Evolutionary conservation across 106 monocot species (phyloP), one percentile per base, ranked within the genome.

Genomic region (Ottelia alismoides): DNA sequence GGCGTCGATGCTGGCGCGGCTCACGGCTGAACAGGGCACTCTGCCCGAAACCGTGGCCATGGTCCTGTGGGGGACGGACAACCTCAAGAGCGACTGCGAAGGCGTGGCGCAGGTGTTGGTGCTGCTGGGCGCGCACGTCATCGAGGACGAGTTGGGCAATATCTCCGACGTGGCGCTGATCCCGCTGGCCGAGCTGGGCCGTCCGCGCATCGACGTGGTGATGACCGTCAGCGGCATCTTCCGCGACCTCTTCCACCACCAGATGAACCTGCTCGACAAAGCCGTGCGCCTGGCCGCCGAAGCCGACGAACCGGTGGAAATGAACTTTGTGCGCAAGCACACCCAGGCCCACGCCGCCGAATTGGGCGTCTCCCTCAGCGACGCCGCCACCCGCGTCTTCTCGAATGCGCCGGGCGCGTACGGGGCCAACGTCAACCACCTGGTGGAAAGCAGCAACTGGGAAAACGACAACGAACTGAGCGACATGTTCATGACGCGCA

Each of bases 401-500:
- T 83, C 77, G 46, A 77, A 83, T 25, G 77, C 82, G 0, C 77
- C 82, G 7, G 82, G 82, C 7, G 76, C 82, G 22, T 82, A 82
- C 77, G 76, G 77, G 18, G 73, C 73, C 27, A 82, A 82, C 62
- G 69, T 82, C 49, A 82, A 82, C 73, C 70, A 77, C 11, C 77
- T 77, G 1, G 82, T 82, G 46, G 82, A 82, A 65, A 82, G 77
- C 69, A 73, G 77, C 3, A 70, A 76, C 27, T 82, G 82, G 82
- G 70, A 73, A 30, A 77, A 82, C 31, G 82, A 82, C 62, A 77
- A 82, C 53, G 77, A 82, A 58, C 70, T 82, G 9, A 76, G 77
- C 47, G 82, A 82, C 73, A 82, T 82, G 82, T 82, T 77, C 73
- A 58, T 82, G 45, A 77, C 73, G 62, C 72, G 82, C 30, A 82